Base-by-base conservation (phyloP, 495 filamentous ascomycete genomes). In the Penicillium cosmopolitanum region DNA sequence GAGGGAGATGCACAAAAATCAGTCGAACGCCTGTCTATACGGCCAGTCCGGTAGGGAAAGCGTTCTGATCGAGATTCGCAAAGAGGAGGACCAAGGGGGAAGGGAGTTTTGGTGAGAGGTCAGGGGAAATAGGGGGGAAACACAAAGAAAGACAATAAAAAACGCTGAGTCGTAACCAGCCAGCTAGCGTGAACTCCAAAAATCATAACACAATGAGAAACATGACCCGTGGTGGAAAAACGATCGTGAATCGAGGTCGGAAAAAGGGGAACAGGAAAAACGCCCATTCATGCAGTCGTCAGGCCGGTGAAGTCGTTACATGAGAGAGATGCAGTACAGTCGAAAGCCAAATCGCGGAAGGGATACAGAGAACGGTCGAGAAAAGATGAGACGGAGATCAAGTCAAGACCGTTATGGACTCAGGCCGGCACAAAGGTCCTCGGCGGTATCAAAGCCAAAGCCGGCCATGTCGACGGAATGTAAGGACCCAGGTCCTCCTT, bases 381-480 rank as follows among this genome's bases (percentile, higher is more conserved):
- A 19, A 48, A 43, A 47, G 35, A 47, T 43, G 35, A 40, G 52
- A 59, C 47, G 16, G 23, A 46, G 16, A 50, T 44, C 42, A 16
- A 3, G 4, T 44, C 42, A 44, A 44, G n/a, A 43, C 33, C 44
- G 25, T 73, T 68, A 80, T 13, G 77, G 77, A 56, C 77, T 80
- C 23, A 80, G 63, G 31, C 63, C 76, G 48, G 57, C 65, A 50
- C 67, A 58, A 31, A 79, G 62, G 62, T 80, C 77, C 52, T 79
- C 76, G 4, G 71, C 68, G 10, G 51, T 61, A 60, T 80, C 77
- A 36, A 77, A 70, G 9, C 77, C 77, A 55, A 80, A 80, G 21
- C 74, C 77, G 52, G 77, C 77, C 75, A 80, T 80, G 33, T 80
- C 77, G 53, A 80, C 77, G 6, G 77, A 80, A 58, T 80, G 76